Percentiles rank a stretch among this genome's conserved stretches.
Conservation (phyloP, 768 basidiomycete species). For the Lenzites betulinus region DNA sequence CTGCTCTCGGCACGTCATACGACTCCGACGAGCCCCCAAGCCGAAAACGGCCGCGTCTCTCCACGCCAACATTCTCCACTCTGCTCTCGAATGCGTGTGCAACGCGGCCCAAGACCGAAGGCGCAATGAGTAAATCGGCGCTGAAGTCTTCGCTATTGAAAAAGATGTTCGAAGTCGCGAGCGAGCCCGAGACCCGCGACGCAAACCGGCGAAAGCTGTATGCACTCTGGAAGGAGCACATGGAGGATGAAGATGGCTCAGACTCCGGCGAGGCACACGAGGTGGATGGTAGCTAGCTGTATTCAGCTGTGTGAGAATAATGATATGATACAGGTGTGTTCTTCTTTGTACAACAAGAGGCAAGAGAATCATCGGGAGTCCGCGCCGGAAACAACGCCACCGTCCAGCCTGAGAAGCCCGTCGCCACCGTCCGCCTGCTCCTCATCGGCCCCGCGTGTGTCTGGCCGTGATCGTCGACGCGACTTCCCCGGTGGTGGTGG, state of each 20-base stretch:
- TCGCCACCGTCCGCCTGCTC: not conserved
- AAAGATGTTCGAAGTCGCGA: slow-evolving; percentile 72
- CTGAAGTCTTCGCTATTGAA: slow-evolving; percentile 60
- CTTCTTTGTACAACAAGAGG: slow-evolving; percentile 13
- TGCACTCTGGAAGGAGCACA: slow-evolving; percentile 67
- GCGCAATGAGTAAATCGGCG: slow-evolving; percentile 34
- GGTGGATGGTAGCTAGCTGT: slow-evolving; percentile 19
- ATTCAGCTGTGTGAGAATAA: not conserved
- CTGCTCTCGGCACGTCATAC: slow-evolving; percentile 45
- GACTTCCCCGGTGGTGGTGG: not conserved
- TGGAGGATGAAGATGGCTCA: slow-evolving; percentile 46
- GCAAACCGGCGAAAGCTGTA: slow-evolving; percentile 84
- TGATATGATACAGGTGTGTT: slow-evolving; percentile 10
- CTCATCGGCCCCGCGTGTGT: not conserved
- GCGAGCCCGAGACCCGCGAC: slow-evolving; percentile 72
- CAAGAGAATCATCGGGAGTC: not conserved
- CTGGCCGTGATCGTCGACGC: not conserved
- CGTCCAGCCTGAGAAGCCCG: too few species aligned
- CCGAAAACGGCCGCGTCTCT: slow-evolving; percentile 50
- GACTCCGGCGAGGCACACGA: slow-evolving; percentile 22
- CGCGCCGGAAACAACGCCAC: not conserved
- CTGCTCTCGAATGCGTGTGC: slow-evolving; percentile 58
- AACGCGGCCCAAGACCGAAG: slow-evolving; percentile 42
- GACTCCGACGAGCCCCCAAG: slow-evolving; percentile 43
- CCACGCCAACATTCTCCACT: slow-evolving; percentile 41